Evolutionary conservation across 768 basidiomycete genomes (phyloP), one percentile per base, ranked within the genome.

Genomic region (Phallus indusiatus): DNA sequence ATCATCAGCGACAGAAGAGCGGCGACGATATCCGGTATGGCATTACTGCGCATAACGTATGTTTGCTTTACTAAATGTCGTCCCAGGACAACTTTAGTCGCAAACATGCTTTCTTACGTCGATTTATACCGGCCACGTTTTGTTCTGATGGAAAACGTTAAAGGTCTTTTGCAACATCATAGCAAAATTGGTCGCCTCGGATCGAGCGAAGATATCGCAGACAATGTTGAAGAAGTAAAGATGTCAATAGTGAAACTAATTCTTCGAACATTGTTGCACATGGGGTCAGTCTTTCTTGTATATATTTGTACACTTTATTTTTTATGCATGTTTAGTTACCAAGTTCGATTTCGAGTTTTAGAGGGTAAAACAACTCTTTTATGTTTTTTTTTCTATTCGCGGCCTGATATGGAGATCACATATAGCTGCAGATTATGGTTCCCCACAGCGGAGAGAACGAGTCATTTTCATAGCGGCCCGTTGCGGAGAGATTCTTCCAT

Each of bases 61-160:
- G 12, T 1, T 4, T 42, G 4, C 10, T 8, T 35, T 22, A 21
- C 14, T 54, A 6, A 0, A 5, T 5, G 8, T n/a, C 34, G 9
- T 28, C 35, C 36, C 37, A 84, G 87, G 65, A 81, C 82, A 46
- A 81, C 81, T 3, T 72, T 89, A 46, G 76, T 83, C 0, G 81
- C 80, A 66, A 85, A 83, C 60, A 86, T 88, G 85, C 73, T 89
- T 8, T 81, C 81, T 21, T 85, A 79, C 60, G 82, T 82, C 14
- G 87, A 89, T 64, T 74, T 79, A 54, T 88, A 84, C 62, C 69
- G 77, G 48, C 84, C 86, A 0, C 68, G 70, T 21, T 87, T 81
- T 61, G 79, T 90, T 60, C 75, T 89, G 0, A 71, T 90, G 20
- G 88, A 90, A 66, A 90, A 90, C 68, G 88, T 90, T 1, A 67